phyloP scores from a whole-genome alignment of 768 basidiomycete genomes.

The Termitomyces sp. region DNA sequence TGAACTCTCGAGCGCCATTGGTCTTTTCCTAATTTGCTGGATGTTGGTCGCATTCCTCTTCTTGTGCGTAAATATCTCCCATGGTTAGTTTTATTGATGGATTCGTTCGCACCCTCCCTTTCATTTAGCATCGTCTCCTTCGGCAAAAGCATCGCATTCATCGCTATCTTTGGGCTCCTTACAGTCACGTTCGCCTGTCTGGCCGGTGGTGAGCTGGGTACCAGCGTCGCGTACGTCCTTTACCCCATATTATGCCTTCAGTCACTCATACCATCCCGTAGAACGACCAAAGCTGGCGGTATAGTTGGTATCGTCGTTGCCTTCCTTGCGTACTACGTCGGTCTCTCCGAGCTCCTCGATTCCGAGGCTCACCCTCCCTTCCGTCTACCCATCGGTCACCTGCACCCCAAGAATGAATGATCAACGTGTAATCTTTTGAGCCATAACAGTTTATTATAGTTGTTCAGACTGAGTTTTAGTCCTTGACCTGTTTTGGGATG shows the following conservation, averaged over 20 bases:
- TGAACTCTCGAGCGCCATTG: conserved; percentile 51
- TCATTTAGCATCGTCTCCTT: conserved; percentile 33
- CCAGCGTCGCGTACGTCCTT: conserved; percentile 21
- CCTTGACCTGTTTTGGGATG: background rate
- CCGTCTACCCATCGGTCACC: conserved; percentile 36
- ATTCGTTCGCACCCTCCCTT: background rate
- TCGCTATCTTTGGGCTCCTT: conserved; percentile 30
- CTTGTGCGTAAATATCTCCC: conserved; percentile 35
- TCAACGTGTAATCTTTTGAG: too few relatives aligned
- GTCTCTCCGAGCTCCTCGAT: conserved; percentile 36
- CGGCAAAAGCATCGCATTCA: conserved; percentile 34
- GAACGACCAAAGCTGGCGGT: conserved; percentile 38
- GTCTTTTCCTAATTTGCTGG: conserved; percentile 74
- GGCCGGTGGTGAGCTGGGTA: conserved; percentile 32
- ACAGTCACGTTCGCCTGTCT: conserved; percentile 36
- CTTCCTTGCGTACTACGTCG: conserved; percentile 43
- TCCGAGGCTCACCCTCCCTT: conserved; percentile 33
- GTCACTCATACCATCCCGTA: conserved; percentile 8
- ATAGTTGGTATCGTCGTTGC: conserved; percentile 38
- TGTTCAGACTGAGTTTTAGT: background rate
- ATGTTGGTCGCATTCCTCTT: conserved; percentile 65
- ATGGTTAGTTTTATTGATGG: background rate
- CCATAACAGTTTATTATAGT: too few relatives aligned
- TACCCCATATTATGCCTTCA: background rate
- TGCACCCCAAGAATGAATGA: conserved; percentile 20